These are phyloP conservation scores for Hawksworthiomyces lignivorus DNA, from an alignment of 2,329 filamentous ascomycete species.

Conservation along the genomic window DNA sequence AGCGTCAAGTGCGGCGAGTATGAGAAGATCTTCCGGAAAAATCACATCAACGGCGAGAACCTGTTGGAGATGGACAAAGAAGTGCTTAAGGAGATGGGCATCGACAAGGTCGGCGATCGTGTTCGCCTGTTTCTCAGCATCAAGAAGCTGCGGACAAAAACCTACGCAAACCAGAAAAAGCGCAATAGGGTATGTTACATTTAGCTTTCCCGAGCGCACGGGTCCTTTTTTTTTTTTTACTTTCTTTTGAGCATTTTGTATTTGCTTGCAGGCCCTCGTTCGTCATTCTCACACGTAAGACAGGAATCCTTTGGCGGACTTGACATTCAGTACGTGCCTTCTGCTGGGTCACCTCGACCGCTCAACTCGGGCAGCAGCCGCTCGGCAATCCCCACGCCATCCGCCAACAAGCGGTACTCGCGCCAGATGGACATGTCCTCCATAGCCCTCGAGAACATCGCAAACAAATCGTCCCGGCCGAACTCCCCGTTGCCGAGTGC, in stretches of 20 bases:
- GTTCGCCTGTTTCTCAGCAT: conserved; percentile 84
- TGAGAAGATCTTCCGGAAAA: conserved; percentile 73
- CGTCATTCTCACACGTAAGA: conserved; percentile 5
- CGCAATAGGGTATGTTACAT: conserved; percentile 71
- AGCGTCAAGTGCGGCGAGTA: conserved; percentile 93
- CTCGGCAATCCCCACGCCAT: conserved; percentile 33
- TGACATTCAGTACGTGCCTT: conserved; percentile 56
- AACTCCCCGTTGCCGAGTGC: conserved; percentile 57
- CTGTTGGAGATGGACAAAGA: conserved; percentile 95
- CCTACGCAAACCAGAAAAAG: conserved; percentile 70
- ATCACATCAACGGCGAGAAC: conserved; percentile 97
- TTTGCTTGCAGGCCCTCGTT: background rate
- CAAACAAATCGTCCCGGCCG: conserved; percentile 57
- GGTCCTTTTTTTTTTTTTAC: background rate
- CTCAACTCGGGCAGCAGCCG: conserved; percentile 45
- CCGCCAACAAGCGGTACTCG: conserved; percentile 57
- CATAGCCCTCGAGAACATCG: conserved; percentile 32
- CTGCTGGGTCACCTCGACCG: conserved; percentile 58
- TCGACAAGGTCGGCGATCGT: conserved; percentile 94
- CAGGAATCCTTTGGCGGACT: conserved; percentile 80
- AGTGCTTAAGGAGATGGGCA: conserved; percentile 93
- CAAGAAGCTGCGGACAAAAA: conserved; percentile 72
- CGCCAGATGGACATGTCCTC: conserved; percentile 46
- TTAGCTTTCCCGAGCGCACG: too few relatives aligned
- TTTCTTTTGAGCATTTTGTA: background rate